Conservation (phyloP, 2,329 filamentous ascomycete genomes). For the Xylaria hypoxylon region DNA sequence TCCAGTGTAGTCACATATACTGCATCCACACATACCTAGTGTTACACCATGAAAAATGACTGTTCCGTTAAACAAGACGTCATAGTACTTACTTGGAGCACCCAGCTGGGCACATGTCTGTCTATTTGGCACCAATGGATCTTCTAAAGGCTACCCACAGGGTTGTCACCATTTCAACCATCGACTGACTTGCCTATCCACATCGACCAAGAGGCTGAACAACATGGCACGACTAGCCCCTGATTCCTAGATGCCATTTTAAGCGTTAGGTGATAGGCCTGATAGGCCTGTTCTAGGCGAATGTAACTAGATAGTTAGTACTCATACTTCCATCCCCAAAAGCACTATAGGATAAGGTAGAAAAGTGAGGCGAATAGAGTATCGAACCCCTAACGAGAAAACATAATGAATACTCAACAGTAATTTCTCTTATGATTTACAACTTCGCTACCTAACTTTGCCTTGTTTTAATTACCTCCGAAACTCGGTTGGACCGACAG, state of each 20-base stretch:
- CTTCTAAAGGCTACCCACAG: constrained; percentile 24
- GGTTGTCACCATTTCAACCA: constrained; percentile 20
- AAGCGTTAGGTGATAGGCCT: constrained; percentile 10
- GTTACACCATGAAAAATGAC: constrained; percentile 4
- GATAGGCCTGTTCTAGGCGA: constrained; percentile 18
- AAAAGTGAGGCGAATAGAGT: constrained; percentile 5
- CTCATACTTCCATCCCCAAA: background rate
- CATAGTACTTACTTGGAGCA: constrained; percentile 16
- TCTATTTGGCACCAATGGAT: constrained; percentile 32
- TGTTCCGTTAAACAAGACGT: constrained; percentile 25
- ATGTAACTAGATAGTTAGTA: constrained; percentile 15
- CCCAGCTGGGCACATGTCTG: constrained; percentile 12
- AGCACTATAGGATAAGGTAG: background rate
- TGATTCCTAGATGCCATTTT: constrained; percentile 26
- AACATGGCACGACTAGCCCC: constrained; percentile 20
- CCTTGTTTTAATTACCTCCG: constrained; percentile 6
- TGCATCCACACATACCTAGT: constrained; percentile 26
- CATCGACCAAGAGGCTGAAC: constrained; percentile 36
- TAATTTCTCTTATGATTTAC: background rate
- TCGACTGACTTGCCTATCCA: constrained; percentile 16
- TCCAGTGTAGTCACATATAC: constrained; percentile 14
- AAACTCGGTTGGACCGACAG: constrained; percentile 18
- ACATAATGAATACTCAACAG: constrained; percentile 9
- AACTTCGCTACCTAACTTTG: constrained; percentile 15
- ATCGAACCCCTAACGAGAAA: constrained; percentile 18